A percentile compares a stretch with the other conserved stretches of the same genome.
Evolutionary conservation across 1,284 basidiomycete genomes (phyloP).

Genomic region (Trichosporon faecale): DNA sequence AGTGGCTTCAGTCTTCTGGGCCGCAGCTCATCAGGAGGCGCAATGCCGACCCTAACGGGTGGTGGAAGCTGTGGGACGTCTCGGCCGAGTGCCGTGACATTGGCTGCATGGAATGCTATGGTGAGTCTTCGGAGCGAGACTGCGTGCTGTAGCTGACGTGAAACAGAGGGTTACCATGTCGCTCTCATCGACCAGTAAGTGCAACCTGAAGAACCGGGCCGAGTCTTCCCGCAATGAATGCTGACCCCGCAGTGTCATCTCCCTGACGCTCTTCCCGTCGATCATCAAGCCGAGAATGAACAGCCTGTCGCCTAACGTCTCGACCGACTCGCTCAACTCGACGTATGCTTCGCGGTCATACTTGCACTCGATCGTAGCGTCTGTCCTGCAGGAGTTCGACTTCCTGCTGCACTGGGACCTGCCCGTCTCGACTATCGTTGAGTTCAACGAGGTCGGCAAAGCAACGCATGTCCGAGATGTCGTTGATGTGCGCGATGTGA

Average conservation of each 20-base stretch:
- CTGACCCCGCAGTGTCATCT: constrained; percentile 37
- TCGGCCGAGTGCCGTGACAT: constrained; percentile 47
- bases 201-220: neutral
- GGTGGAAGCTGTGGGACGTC: constrained; percentile 50
- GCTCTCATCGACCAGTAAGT: constrained; percentile 50
- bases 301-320: constrained; percentile 13
- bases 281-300: constrained; percentile 20
- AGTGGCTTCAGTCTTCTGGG: constrained; percentile 25
- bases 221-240: too few relatives aligned
- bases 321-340: constrained; percentile 15
- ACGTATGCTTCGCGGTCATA: constrained; percentile 22
- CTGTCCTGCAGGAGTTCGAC: constrained; percentile 36
- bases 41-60: constrained; percentile 21
- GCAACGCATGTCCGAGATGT: constrained; percentile 47
- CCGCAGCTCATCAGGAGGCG: constrained; percentile 11
- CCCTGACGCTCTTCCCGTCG: constrained; percentile 40
- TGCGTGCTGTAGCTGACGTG: constrained; percentile 4
- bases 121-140: constrained; percentile 21
- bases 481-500: constrained; percentile 45
- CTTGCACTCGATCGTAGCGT: constrained; percentile 24
- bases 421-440: constrained; percentile 45
- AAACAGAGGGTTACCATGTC: constrained; percentile 43
- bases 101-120: constrained; percentile 50
- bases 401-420: constrained; percentile 42
- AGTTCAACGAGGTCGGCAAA: constrained; percentile 52